Conservation (phyloP, 2,329 filamentous ascomycete species). For the Xylaria sp. region DNA sequence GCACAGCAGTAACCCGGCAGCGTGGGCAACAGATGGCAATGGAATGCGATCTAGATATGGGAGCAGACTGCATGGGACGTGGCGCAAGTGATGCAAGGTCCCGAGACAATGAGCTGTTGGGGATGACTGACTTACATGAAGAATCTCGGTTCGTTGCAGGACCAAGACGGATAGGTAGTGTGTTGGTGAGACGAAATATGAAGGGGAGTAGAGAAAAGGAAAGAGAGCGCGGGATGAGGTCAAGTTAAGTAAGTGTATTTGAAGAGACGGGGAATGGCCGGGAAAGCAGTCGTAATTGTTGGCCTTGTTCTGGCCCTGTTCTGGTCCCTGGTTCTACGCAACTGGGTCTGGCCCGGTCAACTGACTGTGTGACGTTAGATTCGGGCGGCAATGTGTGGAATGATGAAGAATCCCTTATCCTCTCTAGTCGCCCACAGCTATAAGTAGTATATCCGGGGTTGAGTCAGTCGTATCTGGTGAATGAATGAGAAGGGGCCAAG, state of each 20-base stretch:
- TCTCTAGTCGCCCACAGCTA: not conserved
- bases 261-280: not conserved
- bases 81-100: conserved; percentile 20
- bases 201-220: not conserved
- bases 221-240: conserved; percentile 4
- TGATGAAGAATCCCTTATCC: conserved; percentile 25
- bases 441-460: conserved; percentile 4
- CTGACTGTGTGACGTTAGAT: conserved; percentile 35
- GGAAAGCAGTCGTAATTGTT: conserved; percentile 5
- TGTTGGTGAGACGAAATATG: not conserved
- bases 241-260: conserved; percentile 7
- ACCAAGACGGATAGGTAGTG: conserved; percentile 11
- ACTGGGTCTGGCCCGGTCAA: conserved; percentile 29
- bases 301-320: conserved; percentile 9
- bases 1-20: conserved; percentile 34
- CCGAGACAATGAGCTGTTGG: conserved; percentile 8
- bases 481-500: conserved; percentile 22
- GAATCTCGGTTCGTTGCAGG: conserved; percentile 16
- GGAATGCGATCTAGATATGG: conserved; percentile 27
- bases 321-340: conserved; percentile 22
- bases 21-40: conserved; percentile 25
- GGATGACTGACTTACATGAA: conserved; percentile 20
- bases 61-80: conserved; percentile 4
- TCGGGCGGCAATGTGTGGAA: conserved; percentile 29
- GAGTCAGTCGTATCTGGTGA: conserved; percentile 16